These are phyloP conservation scores for Verticillium longisporum DNA, from an alignment of 2,329 filamentous ascomycete genomes.

Conservation along the genomic window DNA sequence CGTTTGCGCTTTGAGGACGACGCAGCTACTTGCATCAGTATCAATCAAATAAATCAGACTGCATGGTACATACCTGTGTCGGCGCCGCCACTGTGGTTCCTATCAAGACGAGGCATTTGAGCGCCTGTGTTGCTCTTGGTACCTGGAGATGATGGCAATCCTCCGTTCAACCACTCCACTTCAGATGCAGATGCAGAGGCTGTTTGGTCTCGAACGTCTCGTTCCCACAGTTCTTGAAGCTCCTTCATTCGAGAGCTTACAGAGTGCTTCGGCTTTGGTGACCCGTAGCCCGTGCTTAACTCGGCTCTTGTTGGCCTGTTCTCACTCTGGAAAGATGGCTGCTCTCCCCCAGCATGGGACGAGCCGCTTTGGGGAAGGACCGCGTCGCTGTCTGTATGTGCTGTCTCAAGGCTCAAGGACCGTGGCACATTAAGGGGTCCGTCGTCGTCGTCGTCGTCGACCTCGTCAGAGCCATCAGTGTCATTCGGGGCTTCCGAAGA, in stretches of 20 bases:
- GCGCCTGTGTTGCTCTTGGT: neutral
- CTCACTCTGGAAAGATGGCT: no score
- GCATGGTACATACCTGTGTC: neutral
- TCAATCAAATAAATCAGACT: no score
- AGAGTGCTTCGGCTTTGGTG: neutral
- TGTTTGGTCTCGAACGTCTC: neutral
- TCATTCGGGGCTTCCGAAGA: neutral
- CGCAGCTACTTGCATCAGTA: neutral
- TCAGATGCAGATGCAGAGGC: neutral
- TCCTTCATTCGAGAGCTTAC: slow-evolving; percentile 17
- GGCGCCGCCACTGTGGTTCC: neutral
- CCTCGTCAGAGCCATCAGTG: neutral
- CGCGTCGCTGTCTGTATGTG: slow-evolving; percentile 18
- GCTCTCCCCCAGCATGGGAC: no score
- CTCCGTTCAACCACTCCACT: neutral
- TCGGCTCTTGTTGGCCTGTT: no score
- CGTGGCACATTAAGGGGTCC: neutral
- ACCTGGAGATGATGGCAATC: neutral
- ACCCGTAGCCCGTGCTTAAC: no score
- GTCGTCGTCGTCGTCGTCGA: neutral
- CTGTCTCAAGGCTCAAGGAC: neutral
- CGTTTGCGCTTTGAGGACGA: slow-evolving; percentile 1
- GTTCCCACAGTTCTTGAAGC: slow-evolving; percentile 22
- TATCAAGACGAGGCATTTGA: neutral
- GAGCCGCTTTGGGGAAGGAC: neutral